Base-by-base conservation (phyloP, 805 yeast species). In the Nadsonia fulvescens region DNA sequence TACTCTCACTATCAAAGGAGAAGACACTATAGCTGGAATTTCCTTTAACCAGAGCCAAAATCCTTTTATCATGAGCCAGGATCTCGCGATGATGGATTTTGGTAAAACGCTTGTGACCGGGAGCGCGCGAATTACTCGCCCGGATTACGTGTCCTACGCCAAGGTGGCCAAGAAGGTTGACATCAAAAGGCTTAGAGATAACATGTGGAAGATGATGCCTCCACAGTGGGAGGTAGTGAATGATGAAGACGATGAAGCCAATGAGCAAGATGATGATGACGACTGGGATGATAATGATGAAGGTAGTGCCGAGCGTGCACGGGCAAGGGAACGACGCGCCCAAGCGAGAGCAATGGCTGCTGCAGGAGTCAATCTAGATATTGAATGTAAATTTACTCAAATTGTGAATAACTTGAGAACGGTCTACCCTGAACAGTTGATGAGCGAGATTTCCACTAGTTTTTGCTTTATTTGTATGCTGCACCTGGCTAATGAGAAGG, bases 401-500 rank as follows among this genome's bases (percentile, higher is more conserved):
- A 53, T 73, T 18, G 65, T 71, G 4, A 47, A 47, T 3, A 61
- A 59, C 14, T 57, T 73, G 13, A 55, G 54, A 11, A 47, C 49
- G 6, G 54, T 56, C 43, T 81, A 82, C 43, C 56, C 65, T 1
- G 48, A 54, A 6, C 69, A 65, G 24, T 63, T 69, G 24, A 53
- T 58, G 37, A 61, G 60, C 25, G 92, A 81, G 27, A 49, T 82
- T 5, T 74, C 91, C 1, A 79, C 93, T 1, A 73, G 91, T 48
- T 76, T 76, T 46, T 76, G 78, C 41, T 81, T 81, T 39, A 77
- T 81, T 31, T 76, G 92, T 38, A 50, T 79, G 40, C 51, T 81
- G 18, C 94, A 81, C 50, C 54, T 81, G 36, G 92, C 93, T 8
- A 81, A 82, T 43, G 94, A 81, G 45, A 71, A 76, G 40, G 86